These are phyloP conservation scores for Epichloe scottii DNA, from an alignment of 2,329 filamentous ascomycete species.

Conservation along the genomic window DNA sequence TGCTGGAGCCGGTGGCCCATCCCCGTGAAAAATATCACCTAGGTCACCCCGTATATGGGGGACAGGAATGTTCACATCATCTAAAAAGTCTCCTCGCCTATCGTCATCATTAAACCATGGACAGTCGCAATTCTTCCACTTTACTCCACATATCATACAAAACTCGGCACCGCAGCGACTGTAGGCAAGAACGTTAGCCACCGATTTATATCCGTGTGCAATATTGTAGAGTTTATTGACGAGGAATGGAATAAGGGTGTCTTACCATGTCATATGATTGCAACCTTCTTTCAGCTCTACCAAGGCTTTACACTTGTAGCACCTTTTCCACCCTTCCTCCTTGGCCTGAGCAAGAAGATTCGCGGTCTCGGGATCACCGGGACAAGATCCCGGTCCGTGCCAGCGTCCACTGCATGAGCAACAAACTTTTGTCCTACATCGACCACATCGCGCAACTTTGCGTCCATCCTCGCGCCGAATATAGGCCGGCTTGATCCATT, in stretches of 20 bases:
- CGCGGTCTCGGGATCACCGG: constrained; percentile 54
- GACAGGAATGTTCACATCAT: constrained; percentile 37
- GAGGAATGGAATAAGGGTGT: neutral
- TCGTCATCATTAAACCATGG: constrained; percentile 61
- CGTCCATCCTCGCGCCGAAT: constrained; percentile 47
- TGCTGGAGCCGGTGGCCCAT: constrained; percentile 17
- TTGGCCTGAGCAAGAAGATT: constrained; percentile 52
- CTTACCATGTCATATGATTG: constrained; percentile 80
- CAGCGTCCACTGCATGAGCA: constrained; percentile 59
- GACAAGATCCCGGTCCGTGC: constrained; percentile 59
- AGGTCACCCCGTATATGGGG: constrained; percentile 17
- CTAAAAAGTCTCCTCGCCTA: constrained; percentile 39
- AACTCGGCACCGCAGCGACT: constrained; percentile 73
- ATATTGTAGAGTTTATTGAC: neutral
- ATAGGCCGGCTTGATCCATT: constrained; percentile 65
- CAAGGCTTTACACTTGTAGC: constrained; percentile 58
- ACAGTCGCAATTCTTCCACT: constrained; percentile 77
- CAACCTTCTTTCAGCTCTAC: constrained; percentile 74
- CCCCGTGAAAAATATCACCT: constrained; percentile 9
- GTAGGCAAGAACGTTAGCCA: neutral
- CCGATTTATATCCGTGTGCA: neutral
- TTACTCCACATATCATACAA: constrained; percentile 71
- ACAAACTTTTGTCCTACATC: constrained; percentile 66
- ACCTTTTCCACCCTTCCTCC: constrained; percentile 61
- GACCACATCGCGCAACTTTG: constrained; percentile 56